A percentile compares a stretch with the other conserved stretches of the same genome.
These are phyloP conservation scores for Sclerotinia sclerotiorum DNA, from an alignment of 2,329 filamentous ascomycete genomes.

Conservation along the genomic window DNA sequence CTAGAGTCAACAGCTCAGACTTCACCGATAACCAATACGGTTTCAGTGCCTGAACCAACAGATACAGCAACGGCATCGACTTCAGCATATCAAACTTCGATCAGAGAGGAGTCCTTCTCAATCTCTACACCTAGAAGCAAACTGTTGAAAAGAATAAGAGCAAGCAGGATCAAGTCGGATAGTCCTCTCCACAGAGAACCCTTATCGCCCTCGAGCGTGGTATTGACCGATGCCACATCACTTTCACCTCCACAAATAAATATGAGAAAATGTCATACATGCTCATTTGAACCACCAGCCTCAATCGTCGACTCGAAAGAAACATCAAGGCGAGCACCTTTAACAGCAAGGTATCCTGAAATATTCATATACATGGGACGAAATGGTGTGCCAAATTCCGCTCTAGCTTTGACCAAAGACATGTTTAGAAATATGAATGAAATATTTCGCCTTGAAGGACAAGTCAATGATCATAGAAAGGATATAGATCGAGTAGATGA, in stretches of 20 bases:
- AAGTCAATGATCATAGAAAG: neutral
- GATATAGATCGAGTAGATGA: neutral
- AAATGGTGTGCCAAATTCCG: conserved; percentile 15
- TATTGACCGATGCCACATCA: neutral
- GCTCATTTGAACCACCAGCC: neutral
- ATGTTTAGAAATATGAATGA: conserved; percentile 12
- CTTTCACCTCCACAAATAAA: neutral
- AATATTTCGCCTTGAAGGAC: conserved; percentile 9
- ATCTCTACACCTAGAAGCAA: neutral
- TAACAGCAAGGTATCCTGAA: conserved; percentile 3
- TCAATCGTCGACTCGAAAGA: neutral
- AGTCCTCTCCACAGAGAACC: neutral
- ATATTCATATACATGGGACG: conserved; percentile 20
- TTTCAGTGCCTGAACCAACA: neutral
- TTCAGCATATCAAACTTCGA: neutral
- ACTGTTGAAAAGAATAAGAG: neutral
- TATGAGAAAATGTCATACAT: neutral
- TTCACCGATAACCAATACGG: neutral
- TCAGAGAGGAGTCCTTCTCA: neutral
- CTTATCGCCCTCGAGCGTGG: neutral
- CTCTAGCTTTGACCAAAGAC: conserved; percentile 15
- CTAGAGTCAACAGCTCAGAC: neutral
- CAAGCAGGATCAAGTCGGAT: neutral
- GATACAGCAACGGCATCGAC: neutral
- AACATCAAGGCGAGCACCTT: neutral